Conservation (phyloP, 345 rosid genomes). For the Syzygium aqueum region DNA sequence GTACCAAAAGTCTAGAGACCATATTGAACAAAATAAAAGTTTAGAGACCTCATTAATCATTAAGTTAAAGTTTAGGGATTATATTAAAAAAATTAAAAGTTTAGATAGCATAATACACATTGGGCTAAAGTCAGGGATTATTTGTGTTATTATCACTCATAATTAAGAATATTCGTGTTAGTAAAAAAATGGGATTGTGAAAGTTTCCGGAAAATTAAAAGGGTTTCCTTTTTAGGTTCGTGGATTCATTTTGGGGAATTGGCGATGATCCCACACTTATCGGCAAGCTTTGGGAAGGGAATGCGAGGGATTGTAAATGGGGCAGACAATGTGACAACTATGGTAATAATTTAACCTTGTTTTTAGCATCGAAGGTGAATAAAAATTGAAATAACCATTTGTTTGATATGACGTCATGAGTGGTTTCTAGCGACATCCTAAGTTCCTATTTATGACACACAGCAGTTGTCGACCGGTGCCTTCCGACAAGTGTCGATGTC, state of each 20-base stretch:
- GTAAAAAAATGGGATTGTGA: neutral
- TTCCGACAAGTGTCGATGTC: neutral
- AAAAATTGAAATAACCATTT: neutral
- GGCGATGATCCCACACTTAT: neutral
- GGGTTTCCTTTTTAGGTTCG: neutral
- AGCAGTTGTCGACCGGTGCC: neutral
- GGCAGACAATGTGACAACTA: neutral
- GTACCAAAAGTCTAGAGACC: too few species aligned
- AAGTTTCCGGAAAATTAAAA: neutral
- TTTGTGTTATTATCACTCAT: too few species aligned
- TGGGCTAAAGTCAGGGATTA: too few species aligned
- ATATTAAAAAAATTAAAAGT: too few species aligned
- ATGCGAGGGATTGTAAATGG: neutral
- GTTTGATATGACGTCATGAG: neutral
- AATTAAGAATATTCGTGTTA: neutral
- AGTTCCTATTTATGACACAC: neutral
- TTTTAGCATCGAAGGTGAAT: neutral
- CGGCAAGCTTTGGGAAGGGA: neutral
- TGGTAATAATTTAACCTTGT: neutral
- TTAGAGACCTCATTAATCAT: too few species aligned
- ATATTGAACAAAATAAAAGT: too few species aligned
- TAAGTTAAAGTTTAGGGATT: too few species aligned
- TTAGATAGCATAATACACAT: too few species aligned
- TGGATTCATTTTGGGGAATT: neutral
- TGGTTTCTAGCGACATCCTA: neutral